Evolutionary conservation across 1,139 yeast species (phyloP), one percentile per base, ranked within the genome.

Genomic region (Debaryomyces fabryi): DNA sequence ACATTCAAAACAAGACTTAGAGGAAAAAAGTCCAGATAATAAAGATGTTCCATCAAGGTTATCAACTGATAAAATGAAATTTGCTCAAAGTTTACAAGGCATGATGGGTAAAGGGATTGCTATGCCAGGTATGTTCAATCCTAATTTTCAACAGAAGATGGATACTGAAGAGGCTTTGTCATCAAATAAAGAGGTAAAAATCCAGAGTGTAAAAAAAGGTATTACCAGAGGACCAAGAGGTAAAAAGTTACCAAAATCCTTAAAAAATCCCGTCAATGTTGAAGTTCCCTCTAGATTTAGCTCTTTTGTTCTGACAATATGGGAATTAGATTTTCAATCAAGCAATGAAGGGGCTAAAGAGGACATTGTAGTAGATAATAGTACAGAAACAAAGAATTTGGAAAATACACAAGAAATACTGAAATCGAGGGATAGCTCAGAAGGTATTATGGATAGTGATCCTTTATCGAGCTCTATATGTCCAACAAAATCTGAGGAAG

Each of bases 141-240:
- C 64, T 18, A 48, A 36, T 39, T 43, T 49, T 3, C 48, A 41
- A 30, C 48, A 49, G 20, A 48, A 44, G 6, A 38, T 38, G 15
- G 45, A 46, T 6, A 43, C 37, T 4, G 53, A 41, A 7, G 44
- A 46, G 6, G 37, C 42, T 10, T 20, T 52, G 10, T 48, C 57
- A 2, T 78, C 75, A 52, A 62, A 66, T 1, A 71, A 81, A 56
- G 70, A 72, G 50, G 68, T 76, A 10, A 35, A n/a, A 23, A 21
- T 13, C 16, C 18, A 18, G 24, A 45, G 21, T 36, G 15, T 39
- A 16, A 54, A 24, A 38, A 55, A 33, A 50, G 62, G 68, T 25
- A 78, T 96, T 55, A 85, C 85, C 0, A 82, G 72, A 55, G 96
- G 96, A 0, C 96, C 96, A 23, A 77, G 79, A 52, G 92, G 93